A percentile compares a stretch with the other conserved stretches of the same genome.
Evolutionary conservation across 1,284 basidiomycete species (phyloP).

Genomic region (Cutaneotrichosporon spelunceum): DNA sequence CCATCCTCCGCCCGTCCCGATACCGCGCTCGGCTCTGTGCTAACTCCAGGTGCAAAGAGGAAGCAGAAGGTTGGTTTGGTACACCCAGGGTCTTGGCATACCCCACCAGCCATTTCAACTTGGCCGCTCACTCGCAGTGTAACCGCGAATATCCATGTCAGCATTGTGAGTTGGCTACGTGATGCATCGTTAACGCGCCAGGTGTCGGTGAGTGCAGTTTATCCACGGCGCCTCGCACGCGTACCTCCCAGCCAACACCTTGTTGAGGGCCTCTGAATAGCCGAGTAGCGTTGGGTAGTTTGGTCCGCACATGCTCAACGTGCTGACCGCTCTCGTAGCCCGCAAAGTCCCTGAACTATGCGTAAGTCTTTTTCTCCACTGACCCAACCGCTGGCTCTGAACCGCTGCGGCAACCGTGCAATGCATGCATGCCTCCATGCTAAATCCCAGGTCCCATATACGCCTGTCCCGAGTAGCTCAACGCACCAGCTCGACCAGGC

Average conservation of each 20-base stretch:
- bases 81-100: not conserved
- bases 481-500: conserved; percentile 34
- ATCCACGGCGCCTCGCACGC: not conserved
- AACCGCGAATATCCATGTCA: conserved; percentile 53
- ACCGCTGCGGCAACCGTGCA: no score
- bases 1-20: not conserved
- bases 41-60: conserved; percentile 45
- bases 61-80: conserved; percentile 45
- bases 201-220: conserved; percentile 18
- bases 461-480: conserved; percentile 32
- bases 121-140: conserved; percentile 32
- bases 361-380: conserved; percentile 41
- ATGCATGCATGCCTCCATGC: not conserved
- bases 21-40: not conserved
- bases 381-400: not conserved
- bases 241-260: not conserved
- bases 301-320: not conserved
- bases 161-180: conserved; percentile 43
- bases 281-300: not conserved
- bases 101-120: not conserved
- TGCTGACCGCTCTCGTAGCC: conserved; percentile 26
- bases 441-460: conserved; percentile 46
- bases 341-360: conserved; percentile 52
- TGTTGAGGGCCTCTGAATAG: not conserved
- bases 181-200: not conserved